Evolutionary conservation across 73 alveolate species (phyloP).

Genomic region (Tetrahymena elliotti): DNA sequence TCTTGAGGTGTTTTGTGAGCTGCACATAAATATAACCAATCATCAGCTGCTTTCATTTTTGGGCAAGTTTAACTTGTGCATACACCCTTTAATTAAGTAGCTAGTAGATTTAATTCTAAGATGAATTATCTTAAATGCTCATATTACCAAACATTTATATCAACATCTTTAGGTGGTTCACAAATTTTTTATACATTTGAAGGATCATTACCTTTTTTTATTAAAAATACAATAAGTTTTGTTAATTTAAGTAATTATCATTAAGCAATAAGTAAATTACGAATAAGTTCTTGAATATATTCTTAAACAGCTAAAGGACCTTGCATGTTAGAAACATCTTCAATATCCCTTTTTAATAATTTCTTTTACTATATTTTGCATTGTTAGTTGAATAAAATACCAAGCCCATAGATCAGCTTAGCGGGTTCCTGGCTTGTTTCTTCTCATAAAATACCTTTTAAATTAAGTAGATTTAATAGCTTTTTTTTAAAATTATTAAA

Average conservation of each 20-base stretch:
- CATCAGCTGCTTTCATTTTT: slow-evolving; percentile 98
- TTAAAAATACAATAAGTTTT: background rate
- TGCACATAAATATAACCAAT: slow-evolving; percentile 96
- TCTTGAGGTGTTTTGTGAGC: slow-evolving; percentile 94
- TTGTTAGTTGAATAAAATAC: background rate
- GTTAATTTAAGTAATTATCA: too few species aligned
- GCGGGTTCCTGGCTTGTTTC: slow-evolving; percentile 96
- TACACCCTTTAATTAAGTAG: slow-evolving; percentile 86
- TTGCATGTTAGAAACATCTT: slow-evolving; percentile 86
- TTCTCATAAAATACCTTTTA: slow-evolving; percentile 45
- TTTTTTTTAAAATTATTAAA: background rate
- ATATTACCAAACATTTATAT: slow-evolving; percentile 92
- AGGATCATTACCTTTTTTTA: slow-evolving; percentile 62
- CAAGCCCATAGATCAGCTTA: slow-evolving; percentile 93
- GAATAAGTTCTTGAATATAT: slow-evolving; percentile 87
- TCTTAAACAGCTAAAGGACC: slow-evolving; percentile 98
- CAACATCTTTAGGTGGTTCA: slow-evolving; percentile 94
- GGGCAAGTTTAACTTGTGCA: slow-evolving; percentile 94
- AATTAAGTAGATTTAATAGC: background rate
- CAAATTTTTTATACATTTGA: slow-evolving; percentile 79
- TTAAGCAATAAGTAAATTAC: slow-evolving; percentile 4
- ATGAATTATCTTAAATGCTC: slow-evolving; percentile 95
- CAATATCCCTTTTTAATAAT: slow-evolving; percentile 62
- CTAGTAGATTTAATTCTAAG: slow-evolving; percentile 86
- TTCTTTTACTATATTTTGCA: background rate